A percentile compares a stretch with the other conserved stretches of the same genome.
Evolutionary conservation across 192 early-diverging fungal genomes (phyloP).

Genomic region (Dispira simplex): DNA sequence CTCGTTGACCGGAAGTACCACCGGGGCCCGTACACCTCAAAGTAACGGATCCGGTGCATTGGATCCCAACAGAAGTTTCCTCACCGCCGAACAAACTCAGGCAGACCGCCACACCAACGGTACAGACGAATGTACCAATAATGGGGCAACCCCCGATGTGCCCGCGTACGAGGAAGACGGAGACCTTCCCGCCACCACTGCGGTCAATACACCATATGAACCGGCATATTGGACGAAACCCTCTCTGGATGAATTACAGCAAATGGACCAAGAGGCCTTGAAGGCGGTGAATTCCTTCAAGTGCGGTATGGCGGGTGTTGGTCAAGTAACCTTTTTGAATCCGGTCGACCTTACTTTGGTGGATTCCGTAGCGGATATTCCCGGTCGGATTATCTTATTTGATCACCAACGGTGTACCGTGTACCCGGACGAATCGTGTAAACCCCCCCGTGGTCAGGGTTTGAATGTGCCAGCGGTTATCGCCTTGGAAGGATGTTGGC

Average conservation of each 20-base stretch:
- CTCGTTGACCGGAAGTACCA: neutral
- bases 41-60: neutral
- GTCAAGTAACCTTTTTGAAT: slow-evolving; percentile 57
- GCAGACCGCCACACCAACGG: no score
- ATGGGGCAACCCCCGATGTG: slow-evolving; percentile 1
- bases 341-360: slow-evolving; percentile 64
- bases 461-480: slow-evolving; percentile 79
- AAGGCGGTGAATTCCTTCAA: slow-evolving; percentile 54
- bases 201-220: slow-evolving; percentile 1
- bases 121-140: neutral
- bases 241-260: slow-evolving; percentile 46
- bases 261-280: slow-evolving; percentile 51
- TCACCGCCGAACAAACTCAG: neutral
- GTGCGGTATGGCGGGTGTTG: slow-evolving; percentile 49
- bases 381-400: slow-evolving; percentile 68
- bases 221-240: slow-evolving; percentile 62
- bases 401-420: slow-evolving; percentile 49
- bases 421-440: slow-evolving; percentile 65
- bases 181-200: slow-evolving; percentile 17
- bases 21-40: neutral
- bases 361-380: slow-evolving; percentile 41
- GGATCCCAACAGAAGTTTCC: slow-evolving; percentile 14
- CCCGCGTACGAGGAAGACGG: slow-evolving; percentile 12
- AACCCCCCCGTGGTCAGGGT: slow-evolving; percentile 69
- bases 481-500: slow-evolving; percentile 66